Evolutionary conservation across 2,329 filamentous ascomycete species (phyloP), one percentile per base, ranked within the genome.

Genomic region (Fusarium bulbicola): DNA sequence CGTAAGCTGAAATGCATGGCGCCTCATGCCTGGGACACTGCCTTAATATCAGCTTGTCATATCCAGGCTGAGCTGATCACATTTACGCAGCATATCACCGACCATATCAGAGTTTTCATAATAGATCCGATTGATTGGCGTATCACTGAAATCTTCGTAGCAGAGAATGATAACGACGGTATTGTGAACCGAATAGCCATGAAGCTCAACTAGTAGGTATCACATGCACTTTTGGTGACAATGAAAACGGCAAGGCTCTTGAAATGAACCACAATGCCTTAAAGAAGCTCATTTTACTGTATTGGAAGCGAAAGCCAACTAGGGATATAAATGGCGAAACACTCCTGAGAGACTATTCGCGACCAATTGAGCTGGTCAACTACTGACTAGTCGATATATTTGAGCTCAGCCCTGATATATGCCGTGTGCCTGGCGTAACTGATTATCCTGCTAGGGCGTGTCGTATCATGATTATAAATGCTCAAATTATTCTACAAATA

Each of bases 1-100:
- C 45, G 45, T 47, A 49, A 53, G 66, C 50, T 68, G 54, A 72
- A 62, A 70, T 53, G n/a, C 47, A 50, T 64, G 70, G 45, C 37
- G 58, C 57, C 36, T 42, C 39, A 32, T 60, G 54, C 46, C 49
- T 52, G 54, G 28, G 45, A 54, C 58, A 49, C 47, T 66, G 32
- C 24, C 14, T 21, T 50, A 39, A 46, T 49, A 52, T 66, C 63
- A 57, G 52, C 69, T 73, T 72, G 54, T 58, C 52, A 60, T 49
- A 58, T 59, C 24, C 26, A 64, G 42, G 49, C 54, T 65, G 53
- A 65, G 53, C 28, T 28, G 28, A 45, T 36, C 16, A 37, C 47
- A 30, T 28, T 49, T 39, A 28, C 28, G 40, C 37, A 18, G 42
- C 43, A 37, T 49, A 18, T 36, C 40, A 34, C 28, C 16, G 32